Evolutionary conservation across 495 filamentous ascomycete species (phyloP), one percentile per base, ranked within the genome.

Genomic region (Evernia prunastri): DNA sequence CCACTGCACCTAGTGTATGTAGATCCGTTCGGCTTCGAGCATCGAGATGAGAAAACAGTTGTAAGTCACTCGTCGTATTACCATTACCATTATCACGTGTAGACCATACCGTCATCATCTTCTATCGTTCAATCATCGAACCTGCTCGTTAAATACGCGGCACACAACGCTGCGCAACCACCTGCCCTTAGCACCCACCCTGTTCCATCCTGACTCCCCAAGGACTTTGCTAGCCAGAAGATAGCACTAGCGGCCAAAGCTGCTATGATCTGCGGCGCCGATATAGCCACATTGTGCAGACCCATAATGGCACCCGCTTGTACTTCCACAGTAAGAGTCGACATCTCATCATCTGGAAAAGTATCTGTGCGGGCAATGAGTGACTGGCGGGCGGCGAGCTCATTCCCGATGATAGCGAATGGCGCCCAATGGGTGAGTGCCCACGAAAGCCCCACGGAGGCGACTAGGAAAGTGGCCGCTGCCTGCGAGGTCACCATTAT

Each of bases 401-500:
- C 79, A 25, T 74, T 74, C 15, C 73, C 69, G 57, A 81, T 80
- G 64, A 81, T 76, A 13, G 79, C 78, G 64, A 78, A 81, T 12
- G 79, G 79, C 3, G 78, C 79, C 78, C 79, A 81, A 65, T 75
- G 73, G 31, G 79, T 81, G 61, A 81, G 70, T 23, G 79, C 77
- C 79, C 79, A 81, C 45, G 78, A 77, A 37, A 81, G 69, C 47
- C 79, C 79, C 61, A 79, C 71, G 62, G 39, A 67, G 39, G 67
- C 67, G 29, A 92, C 84, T 29, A 91, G 76, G 15, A 82, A 60
- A 11, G 87, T 90, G 43, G 89, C 89, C 72, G 81, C 84, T 62
- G 81, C 76, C 66, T 90, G 82, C 33, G 86, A 88, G 59, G 70
- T 80, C 15, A 88, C 84, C 65, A 90, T 87, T 6, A 89, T 84